Evolutionary conservation across 2,329 filamentous ascomycete species (phyloP).

Genomic region (Pyrenochaeta sp.): DNA sequence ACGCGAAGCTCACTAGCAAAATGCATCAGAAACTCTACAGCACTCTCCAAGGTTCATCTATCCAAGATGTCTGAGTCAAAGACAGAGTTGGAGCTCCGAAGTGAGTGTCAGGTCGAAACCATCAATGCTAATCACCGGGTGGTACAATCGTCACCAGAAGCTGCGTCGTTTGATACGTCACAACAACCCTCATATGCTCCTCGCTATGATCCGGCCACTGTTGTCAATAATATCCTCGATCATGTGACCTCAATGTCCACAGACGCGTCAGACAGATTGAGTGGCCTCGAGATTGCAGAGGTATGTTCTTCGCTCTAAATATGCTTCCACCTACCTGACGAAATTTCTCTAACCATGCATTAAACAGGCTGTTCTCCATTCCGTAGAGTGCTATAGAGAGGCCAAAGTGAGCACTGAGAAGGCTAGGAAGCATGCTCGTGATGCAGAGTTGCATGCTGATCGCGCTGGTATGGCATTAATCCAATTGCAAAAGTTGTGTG

Average conservation of each 20-base stretch:
- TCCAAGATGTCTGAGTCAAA: conserved; percentile 7
- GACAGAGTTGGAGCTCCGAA: not conserved
- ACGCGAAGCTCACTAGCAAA: conserved; percentile 26
- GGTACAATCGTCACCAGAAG: not conserved
- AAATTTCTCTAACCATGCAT: conserved; percentile 20
- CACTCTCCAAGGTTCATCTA: conserved; percentile 22
- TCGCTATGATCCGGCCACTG: not conserved
- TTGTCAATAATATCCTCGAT: conserved; percentile 24
- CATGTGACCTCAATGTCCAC: conserved; percentile 12
- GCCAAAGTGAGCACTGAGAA: conserved; percentile 26
- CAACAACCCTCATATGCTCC: not conserved
- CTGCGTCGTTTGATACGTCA: not conserved
- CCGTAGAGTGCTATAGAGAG: conserved; percentile 25
- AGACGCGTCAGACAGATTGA: conserved; percentile 22
- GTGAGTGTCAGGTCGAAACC: not conserved
- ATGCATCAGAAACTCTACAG: conserved; percentile 27
- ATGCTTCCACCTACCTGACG: conserved; percentile 2
- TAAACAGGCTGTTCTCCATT: conserved; percentile 30
- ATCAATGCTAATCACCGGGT: not conserved
- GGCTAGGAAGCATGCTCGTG: conserved; percentile 28
- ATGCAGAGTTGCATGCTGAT: conserved; percentile 29
- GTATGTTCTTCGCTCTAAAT: conserved; percentile 21
- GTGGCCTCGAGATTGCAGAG: conserved; percentile 35
- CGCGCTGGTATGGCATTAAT: conserved; percentile 14
- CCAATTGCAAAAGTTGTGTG: conserved; percentile 17